phyloP scores from a whole-genome alignment of 1,284 basidiomycete genomes.

The Hymenochaete sp. region DNA sequence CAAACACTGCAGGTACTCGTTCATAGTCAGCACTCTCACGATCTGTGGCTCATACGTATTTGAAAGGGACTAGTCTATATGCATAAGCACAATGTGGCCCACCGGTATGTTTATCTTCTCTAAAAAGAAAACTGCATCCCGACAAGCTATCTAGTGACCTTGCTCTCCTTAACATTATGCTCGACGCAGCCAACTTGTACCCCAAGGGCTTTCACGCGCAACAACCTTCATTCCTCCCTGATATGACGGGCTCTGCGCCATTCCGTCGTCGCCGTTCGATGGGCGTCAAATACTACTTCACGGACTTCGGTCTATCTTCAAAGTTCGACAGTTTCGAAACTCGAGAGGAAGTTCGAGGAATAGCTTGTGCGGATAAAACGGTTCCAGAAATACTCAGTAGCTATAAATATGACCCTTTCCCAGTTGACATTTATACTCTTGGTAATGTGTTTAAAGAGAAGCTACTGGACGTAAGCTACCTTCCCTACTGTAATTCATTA shows the following conservation, averaged over 20 bases:
- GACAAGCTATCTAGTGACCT: background rate
- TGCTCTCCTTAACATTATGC: background rate
- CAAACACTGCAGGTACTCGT: conserved; percentile 12
- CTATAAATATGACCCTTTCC: conserved; percentile 2
- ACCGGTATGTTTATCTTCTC: background rate
- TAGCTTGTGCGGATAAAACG: background rate
- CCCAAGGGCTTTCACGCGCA: conserved; percentile 6
- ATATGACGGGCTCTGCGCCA: conserved; percentile 14
- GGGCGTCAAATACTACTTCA: conserved; percentile 24
- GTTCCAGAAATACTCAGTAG: conserved; percentile 8
- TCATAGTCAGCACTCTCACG: background rate
- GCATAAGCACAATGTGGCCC: conserved; percentile 4
- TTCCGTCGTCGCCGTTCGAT: background rate
- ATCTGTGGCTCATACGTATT: background rate
- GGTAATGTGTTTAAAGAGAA: conserved; percentile 1
- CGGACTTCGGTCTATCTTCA: conserved; percentile 25
- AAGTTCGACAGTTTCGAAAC: conserved; percentile 8
- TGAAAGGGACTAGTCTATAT: conserved; percentile 3
- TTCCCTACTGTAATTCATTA: too few relatives aligned
- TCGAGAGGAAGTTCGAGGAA: conserved; percentile 1
- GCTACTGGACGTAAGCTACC: background rate
- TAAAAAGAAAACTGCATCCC: background rate
- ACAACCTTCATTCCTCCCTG: too few relatives aligned
- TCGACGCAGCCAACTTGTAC: conserved; percentile 1
- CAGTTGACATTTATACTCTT: conserved; percentile 7